Base-by-base conservation (phyloP, 345 rosid species). In the Fremontodendron californicum region DNA sequence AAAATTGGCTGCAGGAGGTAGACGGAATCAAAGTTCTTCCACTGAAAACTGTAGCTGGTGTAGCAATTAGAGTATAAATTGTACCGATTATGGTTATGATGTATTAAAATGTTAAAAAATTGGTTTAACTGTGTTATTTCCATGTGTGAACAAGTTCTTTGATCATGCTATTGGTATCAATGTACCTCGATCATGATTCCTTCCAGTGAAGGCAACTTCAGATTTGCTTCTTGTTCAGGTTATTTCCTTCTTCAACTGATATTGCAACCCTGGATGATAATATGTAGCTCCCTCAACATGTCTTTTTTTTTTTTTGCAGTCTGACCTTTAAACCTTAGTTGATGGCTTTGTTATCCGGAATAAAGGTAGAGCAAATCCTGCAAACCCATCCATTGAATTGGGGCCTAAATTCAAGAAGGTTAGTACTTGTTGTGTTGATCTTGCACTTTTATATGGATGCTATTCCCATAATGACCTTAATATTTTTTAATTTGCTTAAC, bases 321-420 rank as follows among this genome's bases (percentile, higher is more conserved):
- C 98, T 46, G 97, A 93, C 86, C 93, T 91, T 55, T 94, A 94
- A 90, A 91, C 93, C 27, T 62, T 91, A 51, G 87, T 68, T 1
- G 90, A 89, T 85, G 99, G 99, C 93, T n/a, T n/a, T n/a, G n/a
- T n/a, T n/a, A n/a, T n/a, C n/a, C n/a, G n/a, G n/a, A n/a, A n/a
- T n/a, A n/a, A n/a, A n/a, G n/a, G n/a, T n/a, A n/a, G n/a, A n/a
- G n/a, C n/a, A n/a, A n/a, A n/a, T n/a, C n/a, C n/a, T n/a, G n/a
- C n/a, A n/a, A n/a, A n/a, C n/a, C n/a, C n/a, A n/a, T n/a, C n/a
- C n/a, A n/a, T n/a, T n/a, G n/a, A n/a, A n/a, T n/a, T n/a, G n/a
- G n/a, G n/a, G n/a, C n/a, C n/a, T n/a, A n/a, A n/a, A n/a, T n/a
- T 93, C 77, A 93, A 93, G 90, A 93, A 93, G 98, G 98, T 93